A percentile compares a stretch with the other conserved stretches of the same genome.
phyloP scores from a whole-genome alignment of 139 green algal species.

The Coelastrella sp. region DNA sequence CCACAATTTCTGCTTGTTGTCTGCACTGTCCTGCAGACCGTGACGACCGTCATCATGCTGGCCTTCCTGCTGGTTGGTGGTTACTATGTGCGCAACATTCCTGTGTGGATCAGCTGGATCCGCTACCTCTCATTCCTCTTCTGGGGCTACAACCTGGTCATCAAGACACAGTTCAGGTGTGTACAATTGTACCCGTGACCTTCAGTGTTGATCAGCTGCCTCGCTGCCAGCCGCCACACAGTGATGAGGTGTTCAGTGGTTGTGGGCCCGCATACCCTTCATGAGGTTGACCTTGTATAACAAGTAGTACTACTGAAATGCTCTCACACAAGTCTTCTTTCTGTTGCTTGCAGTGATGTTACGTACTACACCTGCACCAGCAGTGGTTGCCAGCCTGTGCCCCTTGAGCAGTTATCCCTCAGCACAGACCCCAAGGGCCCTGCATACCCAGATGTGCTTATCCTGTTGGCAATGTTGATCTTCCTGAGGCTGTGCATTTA shows the following conservation, averaged over 20 bases:
- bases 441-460: conserved; percentile 52
- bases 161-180: conserved; percentile 56
- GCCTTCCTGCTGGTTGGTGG: conserved; percentile 63
- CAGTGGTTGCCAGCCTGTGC: background rate
- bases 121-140: conserved; percentile 70
- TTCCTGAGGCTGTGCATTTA: conserved; percentile 59
- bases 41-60: conserved; percentile 78
- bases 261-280: background rate
- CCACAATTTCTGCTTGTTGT: background rate
- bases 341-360: conserved; percentile 31
- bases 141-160: conserved; percentile 77
- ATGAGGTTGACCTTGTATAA: background rate
- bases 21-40: conserved; percentile 53
- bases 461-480: conserved; percentile 69
- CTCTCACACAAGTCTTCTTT: background rate
- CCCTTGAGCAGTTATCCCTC: background rate
- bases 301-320: background rate
- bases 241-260: background rate
- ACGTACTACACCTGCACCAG: conserved; percentile 31
- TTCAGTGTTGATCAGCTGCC: background rate
- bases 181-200: background rate
- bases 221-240: background rate
- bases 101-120: conserved; percentile 55
- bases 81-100: conserved; percentile 68
- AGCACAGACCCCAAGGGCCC: background rate